Evolutionary conservation across 1,284 basidiomycete genomes (phyloP).

Genomic region (Neonothopanus nambi): DNA sequence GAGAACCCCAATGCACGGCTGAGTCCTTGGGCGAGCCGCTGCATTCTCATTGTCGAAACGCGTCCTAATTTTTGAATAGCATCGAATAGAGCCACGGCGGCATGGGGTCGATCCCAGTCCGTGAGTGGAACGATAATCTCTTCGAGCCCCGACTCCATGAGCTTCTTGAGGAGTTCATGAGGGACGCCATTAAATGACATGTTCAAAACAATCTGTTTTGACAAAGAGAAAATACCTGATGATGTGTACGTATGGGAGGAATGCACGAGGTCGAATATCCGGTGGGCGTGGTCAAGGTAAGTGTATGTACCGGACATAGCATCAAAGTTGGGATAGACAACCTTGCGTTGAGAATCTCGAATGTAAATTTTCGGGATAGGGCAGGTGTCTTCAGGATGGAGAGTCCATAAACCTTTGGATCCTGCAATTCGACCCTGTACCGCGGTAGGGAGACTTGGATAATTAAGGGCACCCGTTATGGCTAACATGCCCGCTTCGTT

Average conservation of each 20-base stretch:
- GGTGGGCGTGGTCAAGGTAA: conserved; percentile 43
- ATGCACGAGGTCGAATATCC: conserved; percentile 54
- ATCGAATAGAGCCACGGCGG: conserved; percentile 49
- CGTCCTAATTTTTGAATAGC: conserved; percentile 48
- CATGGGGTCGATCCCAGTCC: conserved; percentile 48
- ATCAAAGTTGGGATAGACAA: conserved; percentile 36
- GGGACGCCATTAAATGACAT: conserved; percentile 59
- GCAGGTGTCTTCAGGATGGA: conserved; percentile 50
- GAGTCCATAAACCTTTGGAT: conserved; percentile 68
- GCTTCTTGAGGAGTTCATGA: conserved; percentile 37
- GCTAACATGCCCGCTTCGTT: conserved; percentile 54
- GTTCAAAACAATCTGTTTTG: conserved; percentile 61
- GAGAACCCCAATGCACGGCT: conserved; percentile 57
- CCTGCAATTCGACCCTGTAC: conserved; percentile 70
- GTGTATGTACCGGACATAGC: too few relatives aligned
- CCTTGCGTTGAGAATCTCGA: conserved; percentile 65
- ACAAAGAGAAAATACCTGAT: conserved; percentile 39
- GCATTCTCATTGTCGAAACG: conserved; percentile 44
- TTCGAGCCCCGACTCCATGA: conserved; percentile 54
- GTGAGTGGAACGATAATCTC: conserved; percentile 51
- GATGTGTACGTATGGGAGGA: conserved; percentile 36
- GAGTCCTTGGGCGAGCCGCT: conserved; percentile 43
- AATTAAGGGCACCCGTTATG: conserved; percentile 45
- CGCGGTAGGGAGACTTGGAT: conserved; percentile 50
- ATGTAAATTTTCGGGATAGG: conserved; percentile 64